Evolutionary conservation across 176 grass and related monocot species (phyloP).

Genomic region (Melocanna baccifera): DNA sequence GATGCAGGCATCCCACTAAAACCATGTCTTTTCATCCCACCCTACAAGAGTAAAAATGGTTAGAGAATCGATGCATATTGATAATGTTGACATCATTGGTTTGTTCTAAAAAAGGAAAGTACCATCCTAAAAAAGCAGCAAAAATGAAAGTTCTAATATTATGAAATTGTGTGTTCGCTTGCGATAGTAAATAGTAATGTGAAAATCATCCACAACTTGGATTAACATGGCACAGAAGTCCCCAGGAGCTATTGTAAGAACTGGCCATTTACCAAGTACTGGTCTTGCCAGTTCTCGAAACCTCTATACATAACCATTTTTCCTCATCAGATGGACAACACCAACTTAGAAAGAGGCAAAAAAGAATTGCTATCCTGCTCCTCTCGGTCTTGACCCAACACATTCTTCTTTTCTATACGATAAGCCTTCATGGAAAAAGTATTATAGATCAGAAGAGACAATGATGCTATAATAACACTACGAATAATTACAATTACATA

Average conservation of each 20-base stretch:
- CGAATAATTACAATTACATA: neutral
- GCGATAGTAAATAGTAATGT: neutral
- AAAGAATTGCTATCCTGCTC: neutral
- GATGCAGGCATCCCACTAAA: slow-evolving; percentile 77
- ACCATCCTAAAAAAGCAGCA: neutral
- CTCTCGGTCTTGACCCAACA: neutral
- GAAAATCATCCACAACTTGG: neutral
- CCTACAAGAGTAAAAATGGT: slow-evolving; percentile 50
- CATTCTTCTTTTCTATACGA: neutral
- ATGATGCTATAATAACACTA: neutral
- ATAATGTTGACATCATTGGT: neutral
- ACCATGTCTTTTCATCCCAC: slow-evolving; percentile 89
- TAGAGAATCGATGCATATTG: neutral
- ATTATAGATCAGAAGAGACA: neutral
- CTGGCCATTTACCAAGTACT: neutral
- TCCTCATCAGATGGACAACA: neutral
- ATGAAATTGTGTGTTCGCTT: neutral
- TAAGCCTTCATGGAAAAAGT: neutral
- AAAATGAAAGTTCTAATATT: neutral
- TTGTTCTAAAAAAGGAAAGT: slow-evolving; percentile 17
- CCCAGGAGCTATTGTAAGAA: neutral
- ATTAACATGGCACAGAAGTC: neutral
- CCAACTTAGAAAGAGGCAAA: neutral
- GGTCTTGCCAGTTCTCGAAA: neutral
- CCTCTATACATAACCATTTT: neutral